Conservation (phyloP, 352 stramenopile species). For the Blastocystis sp. region DNA sequence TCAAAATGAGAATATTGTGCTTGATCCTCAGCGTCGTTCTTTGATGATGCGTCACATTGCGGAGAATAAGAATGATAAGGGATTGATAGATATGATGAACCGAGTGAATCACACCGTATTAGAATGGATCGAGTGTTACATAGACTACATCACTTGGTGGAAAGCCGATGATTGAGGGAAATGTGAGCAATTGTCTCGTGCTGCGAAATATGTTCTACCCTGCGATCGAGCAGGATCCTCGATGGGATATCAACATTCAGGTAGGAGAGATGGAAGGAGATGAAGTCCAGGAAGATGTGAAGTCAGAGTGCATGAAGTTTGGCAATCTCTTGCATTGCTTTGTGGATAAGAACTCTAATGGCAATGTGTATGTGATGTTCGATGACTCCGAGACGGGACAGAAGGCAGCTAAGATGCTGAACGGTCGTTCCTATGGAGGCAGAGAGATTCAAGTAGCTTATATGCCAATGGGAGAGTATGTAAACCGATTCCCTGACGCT, state of each 20-base stretch:
- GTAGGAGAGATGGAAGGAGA: neutral
- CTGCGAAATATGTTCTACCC: constrained; percentile 25
- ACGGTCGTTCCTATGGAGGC: constrained; percentile 31
- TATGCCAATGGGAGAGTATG: constrained; percentile 49
- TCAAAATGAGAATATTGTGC: neutral
- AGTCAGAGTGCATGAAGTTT: constrained; percentile 14
- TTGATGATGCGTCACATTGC: constrained; percentile 45
- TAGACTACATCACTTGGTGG: neutral
- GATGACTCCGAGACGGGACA: neutral
- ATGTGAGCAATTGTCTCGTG: constrained; percentile 46
- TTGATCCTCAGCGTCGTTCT: constrained; percentile 21
- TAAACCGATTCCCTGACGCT: constrained; percentile 40
- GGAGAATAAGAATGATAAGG: constrained; percentile 49
- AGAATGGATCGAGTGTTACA: neutral
- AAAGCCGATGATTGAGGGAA: constrained; percentile 54
- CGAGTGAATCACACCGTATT: constrained; percentile 18
- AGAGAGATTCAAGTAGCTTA: constrained; percentile 35
- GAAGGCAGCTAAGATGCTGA: neutral
- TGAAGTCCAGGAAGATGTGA: constrained; percentile 43
- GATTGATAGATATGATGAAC: constrained; percentile 3
- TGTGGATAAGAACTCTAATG: constrained; percentile 49
- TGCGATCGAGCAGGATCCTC: neutral
- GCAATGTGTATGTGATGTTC: constrained; percentile 58
- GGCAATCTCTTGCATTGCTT: constrained; percentile 43
- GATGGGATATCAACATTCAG: constrained; percentile 51